Conservation (phyloP, 148 eudicot species). For the Vaccinium macrocarpon region DNA sequence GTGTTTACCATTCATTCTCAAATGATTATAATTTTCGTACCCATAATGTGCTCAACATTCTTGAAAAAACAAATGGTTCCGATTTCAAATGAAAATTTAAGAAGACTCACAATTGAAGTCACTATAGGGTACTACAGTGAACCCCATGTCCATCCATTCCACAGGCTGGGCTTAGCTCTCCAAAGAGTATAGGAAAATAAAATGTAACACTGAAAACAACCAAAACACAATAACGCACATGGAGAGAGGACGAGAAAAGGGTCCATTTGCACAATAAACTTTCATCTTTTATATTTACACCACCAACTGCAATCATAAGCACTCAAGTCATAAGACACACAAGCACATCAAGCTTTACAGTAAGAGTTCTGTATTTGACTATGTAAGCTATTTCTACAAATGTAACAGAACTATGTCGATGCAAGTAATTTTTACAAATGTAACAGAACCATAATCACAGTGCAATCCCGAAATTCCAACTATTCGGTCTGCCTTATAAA, state of each 20-base stretch:
- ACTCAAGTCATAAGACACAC: neutral
- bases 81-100: no score
- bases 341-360: neutral
- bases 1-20: no score
- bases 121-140: no score
- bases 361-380: neutral
- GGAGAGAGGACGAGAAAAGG: neutral
- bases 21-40: no score
- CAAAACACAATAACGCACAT: neutral
- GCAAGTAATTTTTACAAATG: neutral
- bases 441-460: neutral
- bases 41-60: no score
- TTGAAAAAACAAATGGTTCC: no score
- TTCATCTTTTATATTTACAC: neutral
- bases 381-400: neutral
- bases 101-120: no score
- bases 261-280: neutral
- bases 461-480: neutral
- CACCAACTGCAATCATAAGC: neutral
- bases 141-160: neutral
- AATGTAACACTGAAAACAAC: neutral
- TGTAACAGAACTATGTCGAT: neutral
- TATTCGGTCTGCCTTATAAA: neutral
- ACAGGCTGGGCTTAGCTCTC: neutral
- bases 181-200: neutral